A percentile compares a stretch with the other conserved stretches of the same genome.
Evolutionary conservation across 2,329 filamentous ascomycete genomes (phyloP).

Genomic region (Cryphonectria radicalis): DNA sequence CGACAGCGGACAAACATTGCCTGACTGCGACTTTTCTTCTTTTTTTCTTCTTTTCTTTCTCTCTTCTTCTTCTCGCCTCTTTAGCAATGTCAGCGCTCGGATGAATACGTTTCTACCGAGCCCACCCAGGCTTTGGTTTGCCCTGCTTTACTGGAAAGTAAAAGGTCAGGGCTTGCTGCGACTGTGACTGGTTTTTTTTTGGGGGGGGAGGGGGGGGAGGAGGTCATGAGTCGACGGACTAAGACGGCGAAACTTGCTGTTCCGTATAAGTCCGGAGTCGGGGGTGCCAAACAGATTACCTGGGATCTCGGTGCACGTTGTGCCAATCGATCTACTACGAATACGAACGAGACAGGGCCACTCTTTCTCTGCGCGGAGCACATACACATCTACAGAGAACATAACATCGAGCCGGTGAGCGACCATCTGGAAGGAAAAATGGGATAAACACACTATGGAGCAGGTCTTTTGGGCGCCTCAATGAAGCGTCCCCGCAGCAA

Average conservation of each 20-base stretch:
- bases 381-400: neutral
- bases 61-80: no score
- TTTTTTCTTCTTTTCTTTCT: no score
- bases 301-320: no score
- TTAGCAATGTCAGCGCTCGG: neutral
- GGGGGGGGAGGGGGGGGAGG: no score
- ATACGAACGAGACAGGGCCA: neutral
- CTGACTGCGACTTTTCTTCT: neutral
- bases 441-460: neutral
- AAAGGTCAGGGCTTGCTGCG: no score
- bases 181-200: no score
- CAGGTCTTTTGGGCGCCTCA: neutral
- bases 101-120: neutral
- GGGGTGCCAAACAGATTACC: neutral
- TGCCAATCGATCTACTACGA: neutral
- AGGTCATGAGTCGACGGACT: neutral
- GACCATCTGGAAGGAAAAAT: neutral
- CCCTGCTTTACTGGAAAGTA: neutral
- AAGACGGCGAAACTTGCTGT: neutral
- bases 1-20: neutral
- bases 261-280: neutral
- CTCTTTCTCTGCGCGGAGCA: neutral
- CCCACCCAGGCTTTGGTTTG: neutral
- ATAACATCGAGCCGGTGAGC: neutral
- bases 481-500: neutral